Evolutionary conservation across 768 basidiomycete genomes (phyloP).

Genomic region (Trametes elegans): DNA sequence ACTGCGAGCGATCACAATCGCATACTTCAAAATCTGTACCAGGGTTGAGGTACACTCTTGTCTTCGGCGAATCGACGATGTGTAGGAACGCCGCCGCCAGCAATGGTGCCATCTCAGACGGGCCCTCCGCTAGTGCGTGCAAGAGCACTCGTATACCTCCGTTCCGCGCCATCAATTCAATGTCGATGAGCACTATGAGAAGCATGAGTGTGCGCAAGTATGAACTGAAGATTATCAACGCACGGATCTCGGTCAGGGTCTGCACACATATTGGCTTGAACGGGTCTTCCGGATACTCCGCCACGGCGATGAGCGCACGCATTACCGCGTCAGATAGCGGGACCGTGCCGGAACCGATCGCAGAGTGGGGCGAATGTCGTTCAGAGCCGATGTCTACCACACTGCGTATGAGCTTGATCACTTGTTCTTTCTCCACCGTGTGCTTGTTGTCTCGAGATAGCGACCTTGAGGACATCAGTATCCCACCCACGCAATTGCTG

Average conservation of each 20-base stretch:
- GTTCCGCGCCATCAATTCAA: constrained; percentile 74
- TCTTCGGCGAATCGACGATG: constrained; percentile 82
- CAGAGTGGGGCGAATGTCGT: constrained; percentile 43
- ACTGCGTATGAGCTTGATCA: constrained; percentile 81
- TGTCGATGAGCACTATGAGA: constrained; percentile 77
- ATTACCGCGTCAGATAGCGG: constrained; percentile 75
- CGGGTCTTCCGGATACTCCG: constrained; percentile 90
- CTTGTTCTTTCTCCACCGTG: constrained; percentile 88
- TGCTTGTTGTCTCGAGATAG: constrained; percentile 83
- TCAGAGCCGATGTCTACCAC: constrained; percentile 76
- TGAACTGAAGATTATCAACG: not conserved
- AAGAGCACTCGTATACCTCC: constrained; percentile 86
- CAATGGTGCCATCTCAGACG: constrained; percentile 74
- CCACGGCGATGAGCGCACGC: constrained; percentile 88
- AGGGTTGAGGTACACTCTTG: constrained; percentile 71
- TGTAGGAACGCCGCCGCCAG: constrained; percentile 79
- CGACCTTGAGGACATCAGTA: constrained; percentile 50
- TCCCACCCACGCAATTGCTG: too few species aligned
- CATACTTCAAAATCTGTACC: constrained; percentile 92
- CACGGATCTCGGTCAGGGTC: constrained; percentile 89
- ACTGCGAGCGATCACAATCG: constrained; percentile 16
- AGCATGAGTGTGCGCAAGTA: not conserved
- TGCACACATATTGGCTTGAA: constrained; percentile 81
- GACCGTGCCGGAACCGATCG: constrained; percentile 42
- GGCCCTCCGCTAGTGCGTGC: constrained; percentile 87